Conservation (phyloP, 805 yeast species). For the Candida sithepensis region DNA sequence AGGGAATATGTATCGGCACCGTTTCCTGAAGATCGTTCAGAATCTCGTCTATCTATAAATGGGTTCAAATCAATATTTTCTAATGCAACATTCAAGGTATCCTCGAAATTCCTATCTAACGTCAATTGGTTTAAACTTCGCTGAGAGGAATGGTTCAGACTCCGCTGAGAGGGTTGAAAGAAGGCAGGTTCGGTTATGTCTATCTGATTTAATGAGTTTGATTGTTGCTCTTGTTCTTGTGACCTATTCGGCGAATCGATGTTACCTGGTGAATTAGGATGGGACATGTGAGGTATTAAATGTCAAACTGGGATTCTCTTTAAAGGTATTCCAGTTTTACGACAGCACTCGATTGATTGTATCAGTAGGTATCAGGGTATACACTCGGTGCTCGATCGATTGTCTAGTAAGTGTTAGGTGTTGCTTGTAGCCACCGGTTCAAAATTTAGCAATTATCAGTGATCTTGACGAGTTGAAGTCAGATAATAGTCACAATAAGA, state of each 20-base stretch:
- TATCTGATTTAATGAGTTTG: conserved; percentile 1
- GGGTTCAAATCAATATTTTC: conserved; percentile 42
- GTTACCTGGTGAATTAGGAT: neutral
- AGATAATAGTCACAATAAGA: too few relatives aligned
- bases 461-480: neutral
- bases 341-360: neutral
- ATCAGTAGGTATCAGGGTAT: neutral
- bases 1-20: conserved; percentile 21
- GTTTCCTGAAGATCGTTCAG: conserved; percentile 31
- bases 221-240: conserved; percentile 7
- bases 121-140: conserved; percentile 36
- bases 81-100: conserved; percentile 62
- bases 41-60: conserved; percentile 23
- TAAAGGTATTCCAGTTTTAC: neutral
- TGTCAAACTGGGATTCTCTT: neutral
- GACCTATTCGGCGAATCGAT: neutral
- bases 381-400: neutral
- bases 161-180: conserved; percentile 19
- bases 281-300: neutral
- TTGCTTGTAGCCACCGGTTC: neutral
- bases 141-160: conserved; percentile 24
- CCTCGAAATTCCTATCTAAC: conserved; percentile 61
- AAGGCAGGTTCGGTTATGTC: neutral
- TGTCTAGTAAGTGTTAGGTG: neutral
- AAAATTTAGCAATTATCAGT: neutral